Evolutionary conservation across 805 yeast genomes (phyloP).

Genomic region (Lipomyces yamadae): DNA sequence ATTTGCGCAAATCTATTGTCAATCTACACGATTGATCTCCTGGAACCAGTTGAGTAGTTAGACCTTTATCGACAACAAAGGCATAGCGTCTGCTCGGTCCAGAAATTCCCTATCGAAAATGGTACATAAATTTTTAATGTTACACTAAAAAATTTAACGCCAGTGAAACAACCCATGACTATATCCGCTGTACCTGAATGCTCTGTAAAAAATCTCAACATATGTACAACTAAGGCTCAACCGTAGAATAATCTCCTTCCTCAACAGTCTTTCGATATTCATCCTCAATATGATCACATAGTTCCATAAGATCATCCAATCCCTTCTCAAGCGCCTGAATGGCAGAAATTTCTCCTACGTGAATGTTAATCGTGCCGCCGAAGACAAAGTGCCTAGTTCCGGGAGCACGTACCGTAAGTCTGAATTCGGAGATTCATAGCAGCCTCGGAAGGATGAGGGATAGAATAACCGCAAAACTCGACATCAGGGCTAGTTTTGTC

Average conservation of each 20-base stretch:
- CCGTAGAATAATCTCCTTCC: slow-evolving; percentile 53
- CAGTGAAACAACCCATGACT: neutral
- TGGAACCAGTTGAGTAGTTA: too few relatives aligned
- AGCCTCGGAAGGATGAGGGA: slow-evolving; percentile 96
- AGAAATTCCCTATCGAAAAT: neutral
- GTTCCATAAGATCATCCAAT: slow-evolving; percentile 76
- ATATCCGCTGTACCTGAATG: neutral
- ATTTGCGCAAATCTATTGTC: too few relatives aligned
- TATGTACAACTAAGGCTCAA: slow-evolving; percentile 30
- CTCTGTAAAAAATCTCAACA: neutral
- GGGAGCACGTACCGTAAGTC: slow-evolving; percentile 69
- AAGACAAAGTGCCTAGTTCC: neutral
- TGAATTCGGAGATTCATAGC: slow-evolving; percentile 89
- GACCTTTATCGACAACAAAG: too few relatives aligned
- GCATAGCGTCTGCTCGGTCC: too few relatives aligned
- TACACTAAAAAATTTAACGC: neutral
- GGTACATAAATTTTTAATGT: neutral
- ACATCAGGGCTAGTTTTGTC: slow-evolving; percentile 68
- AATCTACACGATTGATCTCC: too few relatives aligned
- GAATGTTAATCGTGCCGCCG: neutral
- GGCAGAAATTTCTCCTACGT: slow-evolving; percentile 65
- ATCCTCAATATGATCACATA: slow-evolving; percentile 83
- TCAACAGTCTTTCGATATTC: slow-evolving; percentile 72
- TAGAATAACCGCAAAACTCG: slow-evolving; percentile 97
- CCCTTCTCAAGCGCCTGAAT: slow-evolving; percentile 93